These are phyloP conservation scores for Pleurotus platypus DNA, from an alignment of 768 basidiomycete genomes.

Conservation along the genomic window DNA sequence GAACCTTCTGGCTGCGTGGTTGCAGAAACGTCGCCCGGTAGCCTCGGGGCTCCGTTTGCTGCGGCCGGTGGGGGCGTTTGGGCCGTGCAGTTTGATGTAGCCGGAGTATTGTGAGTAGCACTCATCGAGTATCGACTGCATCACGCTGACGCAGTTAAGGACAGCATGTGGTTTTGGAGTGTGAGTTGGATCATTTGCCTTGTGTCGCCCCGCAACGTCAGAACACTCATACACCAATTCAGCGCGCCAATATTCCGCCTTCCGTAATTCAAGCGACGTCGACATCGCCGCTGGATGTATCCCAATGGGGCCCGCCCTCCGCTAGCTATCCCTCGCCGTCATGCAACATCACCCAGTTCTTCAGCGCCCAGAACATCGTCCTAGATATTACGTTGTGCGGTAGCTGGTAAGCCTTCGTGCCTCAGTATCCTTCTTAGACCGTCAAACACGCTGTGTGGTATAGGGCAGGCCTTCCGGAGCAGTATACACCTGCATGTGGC, in stretches of 20 bases:
- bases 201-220: no score
- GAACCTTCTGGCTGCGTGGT: conserved; percentile 40
- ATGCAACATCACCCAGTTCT: conserved; percentile 39
- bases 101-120: conserved; percentile 31
- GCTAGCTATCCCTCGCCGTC: conserved; percentile 34
- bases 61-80: conserved; percentile 50
- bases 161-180: conserved; percentile 46
- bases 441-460: background rate
- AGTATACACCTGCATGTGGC: conserved; percentile 35
- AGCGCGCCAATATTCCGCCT: conserved; percentile 34
- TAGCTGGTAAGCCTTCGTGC: conserved; percentile 24
- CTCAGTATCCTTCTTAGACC: background rate
- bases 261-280: conserved; percentile 28
- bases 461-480: conserved; percentile 41
- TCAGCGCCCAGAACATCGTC: conserved; percentile 43
- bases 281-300: conserved; percentile 28
- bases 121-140: background rate
- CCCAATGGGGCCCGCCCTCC: conserved; percentile 40
- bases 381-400: conserved; percentile 56
- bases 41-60: conserved; percentile 46
- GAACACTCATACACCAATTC: background rate
- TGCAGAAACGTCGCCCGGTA: conserved; percentile 35
- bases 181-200: conserved; percentile 22
- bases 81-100: conserved; percentile 64
- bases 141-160: background rate